Percentiles rank a stretch among this genome's conserved stretches.
phyloP scores from a whole-genome alignment of 78 protist genomes.

The Tieghemostelium lacteum region DNA sequence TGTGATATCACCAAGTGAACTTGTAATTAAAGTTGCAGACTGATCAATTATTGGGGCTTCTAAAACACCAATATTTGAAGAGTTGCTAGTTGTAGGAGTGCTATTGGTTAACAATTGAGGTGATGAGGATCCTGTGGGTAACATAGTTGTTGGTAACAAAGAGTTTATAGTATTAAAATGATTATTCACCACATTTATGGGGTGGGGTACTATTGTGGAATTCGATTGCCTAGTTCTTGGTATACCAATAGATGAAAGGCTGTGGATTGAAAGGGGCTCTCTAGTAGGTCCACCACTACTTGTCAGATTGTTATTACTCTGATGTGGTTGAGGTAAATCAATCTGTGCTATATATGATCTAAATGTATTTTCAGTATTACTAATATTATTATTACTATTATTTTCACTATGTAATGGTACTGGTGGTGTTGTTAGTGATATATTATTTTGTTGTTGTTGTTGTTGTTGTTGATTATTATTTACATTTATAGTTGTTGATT shows the following conservation, averaged over 20 bases:
- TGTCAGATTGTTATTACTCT: neutral
- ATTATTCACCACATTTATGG: too few relatives aligned
- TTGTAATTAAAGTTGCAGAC: too few relatives aligned
- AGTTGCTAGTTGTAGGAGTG: too few relatives aligned
- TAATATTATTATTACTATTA: neutral
- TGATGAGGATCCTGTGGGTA: too few relatives aligned
- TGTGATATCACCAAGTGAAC: too few relatives aligned
- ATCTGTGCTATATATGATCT: conserved; percentile 55
- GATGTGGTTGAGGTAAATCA: conserved; percentile 25
- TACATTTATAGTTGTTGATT: neutral
- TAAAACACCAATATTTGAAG: too few relatives aligned
- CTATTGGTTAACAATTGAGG: too few relatives aligned
- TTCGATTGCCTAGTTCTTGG: neutral
- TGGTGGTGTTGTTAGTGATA: neutral
- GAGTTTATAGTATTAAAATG: too few relatives aligned
- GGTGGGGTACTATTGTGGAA: neutral
- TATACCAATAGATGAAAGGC: neutral
- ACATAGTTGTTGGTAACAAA: too few relatives aligned
- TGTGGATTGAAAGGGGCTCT: neutral
- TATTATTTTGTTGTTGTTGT: neutral
- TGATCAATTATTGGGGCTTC: too few relatives aligned
- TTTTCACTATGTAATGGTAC: neutral
- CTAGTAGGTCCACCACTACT: neutral
- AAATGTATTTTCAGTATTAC: neutral
- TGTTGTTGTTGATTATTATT: conserved; percentile 2